Percentiles rank a stretch among this genome's conserved stretches.
These are phyloP conservation scores for Beauveria sp. DNA, from an alignment of 2,329 filamentous ascomycete species.

Conservation along the genomic window DNA sequence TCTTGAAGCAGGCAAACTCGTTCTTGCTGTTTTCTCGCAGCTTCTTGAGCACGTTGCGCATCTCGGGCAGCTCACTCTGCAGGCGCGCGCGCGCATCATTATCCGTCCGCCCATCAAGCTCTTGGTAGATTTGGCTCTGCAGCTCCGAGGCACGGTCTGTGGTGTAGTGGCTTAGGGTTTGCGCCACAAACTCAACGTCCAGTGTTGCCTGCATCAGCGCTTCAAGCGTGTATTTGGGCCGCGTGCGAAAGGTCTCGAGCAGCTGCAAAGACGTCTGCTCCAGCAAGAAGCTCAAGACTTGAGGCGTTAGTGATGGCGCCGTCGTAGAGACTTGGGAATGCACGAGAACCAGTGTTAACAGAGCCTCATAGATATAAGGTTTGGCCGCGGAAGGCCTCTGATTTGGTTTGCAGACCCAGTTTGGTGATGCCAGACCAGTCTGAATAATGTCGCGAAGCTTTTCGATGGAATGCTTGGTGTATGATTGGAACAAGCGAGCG, in stretches of 20 bases:
- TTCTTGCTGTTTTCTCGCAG: conserved; percentile 73
- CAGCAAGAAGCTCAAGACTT: conserved; percentile 79
- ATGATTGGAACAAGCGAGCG: conserved; percentile 82
- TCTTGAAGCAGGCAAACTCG: conserved; percentile 82
- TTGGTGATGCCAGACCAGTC: conserved; percentile 59
- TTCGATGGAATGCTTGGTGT: conserved; percentile 70
- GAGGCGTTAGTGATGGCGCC: conserved; percentile 64
- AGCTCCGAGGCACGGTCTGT: conserved; percentile 73
- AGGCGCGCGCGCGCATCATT: conserved; percentile 72
- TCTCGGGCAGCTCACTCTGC: conserved; percentile 81
- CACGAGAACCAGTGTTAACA: conserved; percentile 80
- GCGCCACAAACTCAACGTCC: conserved; percentile 93
- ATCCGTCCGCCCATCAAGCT: conserved; percentile 82
- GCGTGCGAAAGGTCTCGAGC: conserved; percentile 68
- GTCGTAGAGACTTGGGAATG: conserved; percentile 86
- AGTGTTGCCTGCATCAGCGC: conserved; percentile 94
- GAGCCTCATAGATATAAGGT: conserved; percentile 82
- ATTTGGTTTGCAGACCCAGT: conserved; percentile 58
- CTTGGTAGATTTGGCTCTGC: conserved; percentile 86
- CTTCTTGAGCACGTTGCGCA: conserved; percentile 80
- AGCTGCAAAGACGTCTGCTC: conserved; percentile 74
- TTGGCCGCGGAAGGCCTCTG: conserved; percentile 65
- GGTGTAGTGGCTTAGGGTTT: conserved; percentile 85
- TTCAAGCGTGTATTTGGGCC: conserved; percentile 63
- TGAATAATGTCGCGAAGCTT: conserved; percentile 63